Conservation (phyloP, 352 stramenopile genomes). For the Phytopythium litorale region DNA sequence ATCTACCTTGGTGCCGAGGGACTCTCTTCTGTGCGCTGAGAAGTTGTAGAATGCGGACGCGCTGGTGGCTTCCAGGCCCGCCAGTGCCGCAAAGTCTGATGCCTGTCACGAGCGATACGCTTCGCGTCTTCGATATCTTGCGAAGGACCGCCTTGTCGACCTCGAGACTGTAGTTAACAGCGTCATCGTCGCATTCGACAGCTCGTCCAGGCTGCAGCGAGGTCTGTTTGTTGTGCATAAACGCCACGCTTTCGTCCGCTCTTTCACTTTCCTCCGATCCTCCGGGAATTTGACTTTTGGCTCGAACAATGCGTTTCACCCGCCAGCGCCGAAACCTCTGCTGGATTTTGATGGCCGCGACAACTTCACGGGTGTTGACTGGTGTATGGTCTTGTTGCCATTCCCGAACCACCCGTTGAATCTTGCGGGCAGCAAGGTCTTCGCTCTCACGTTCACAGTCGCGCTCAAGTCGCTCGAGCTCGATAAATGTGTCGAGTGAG, state of each 20-base stretch:
- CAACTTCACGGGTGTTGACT: neutral
- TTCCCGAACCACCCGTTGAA: constrained; percentile 42
- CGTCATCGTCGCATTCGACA: neutral
- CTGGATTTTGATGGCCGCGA: constrained; percentile 32
- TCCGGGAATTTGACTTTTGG: neutral
- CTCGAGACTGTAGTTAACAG: constrained; percentile 2
- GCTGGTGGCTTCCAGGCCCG: neutral
- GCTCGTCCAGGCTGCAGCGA: neutral
- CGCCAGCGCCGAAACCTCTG: constrained; percentile 10
- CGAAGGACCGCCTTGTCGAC: neutral
- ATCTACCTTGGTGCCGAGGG: neutral
- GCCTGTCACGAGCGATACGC: neutral
- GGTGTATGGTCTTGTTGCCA: constrained; percentile 12
- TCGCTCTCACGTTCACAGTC: neutral
- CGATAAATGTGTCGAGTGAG: constrained; percentile 32
- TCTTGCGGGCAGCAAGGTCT: constrained; percentile 23
- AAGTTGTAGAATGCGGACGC: neutral
- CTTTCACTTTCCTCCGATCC: neutral
- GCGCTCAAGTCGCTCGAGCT: constrained; percentile 34
- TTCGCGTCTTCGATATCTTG: neutral
- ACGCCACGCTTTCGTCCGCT: neutral
- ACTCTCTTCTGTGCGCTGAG: neutral
- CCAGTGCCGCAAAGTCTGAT: neutral
- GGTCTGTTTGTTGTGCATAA: neutral
- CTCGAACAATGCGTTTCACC: neutral